Percentiles rank a stretch among this genome's conserved stretches.
Conservation (phyloP, 148 eudicot genomes). For the Rheum nobile region DNA sequence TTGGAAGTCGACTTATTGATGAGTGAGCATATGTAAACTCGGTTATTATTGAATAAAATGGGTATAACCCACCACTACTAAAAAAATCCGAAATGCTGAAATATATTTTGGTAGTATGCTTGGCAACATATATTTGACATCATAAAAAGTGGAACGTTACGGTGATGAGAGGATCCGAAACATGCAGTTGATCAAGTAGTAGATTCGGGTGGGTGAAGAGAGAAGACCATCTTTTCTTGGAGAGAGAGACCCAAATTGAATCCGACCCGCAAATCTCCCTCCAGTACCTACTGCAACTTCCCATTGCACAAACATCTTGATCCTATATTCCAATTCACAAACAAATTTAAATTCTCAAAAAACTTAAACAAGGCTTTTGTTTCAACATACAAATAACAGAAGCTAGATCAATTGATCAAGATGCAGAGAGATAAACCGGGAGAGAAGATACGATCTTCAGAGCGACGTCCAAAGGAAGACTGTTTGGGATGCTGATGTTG, state of each 20-base stretch:
- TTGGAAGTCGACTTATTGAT: too few species aligned
- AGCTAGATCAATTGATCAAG: neutral
- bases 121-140: neutral
- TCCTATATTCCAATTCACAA: slow-evolving; percentile 20
- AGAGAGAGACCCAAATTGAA: slow-evolving; percentile 51
- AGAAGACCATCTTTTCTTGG: slow-evolving; percentile 51
- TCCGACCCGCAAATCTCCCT: slow-evolving; percentile 65
- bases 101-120: too few species aligned
- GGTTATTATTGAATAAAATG: too few species aligned
- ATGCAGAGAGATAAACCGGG: slow-evolving; percentile 20
- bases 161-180: neutral
- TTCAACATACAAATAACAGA: neutral
- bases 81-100: too few species aligned
- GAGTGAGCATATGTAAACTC: too few species aligned
- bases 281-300: slow-evolving; percentile 71
- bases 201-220: slow-evolving; percentile 4
- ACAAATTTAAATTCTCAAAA: too few species aligned
- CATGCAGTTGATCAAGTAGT: neutral
- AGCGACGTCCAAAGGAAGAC: slow-evolving; percentile 48
- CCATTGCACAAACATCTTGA: slow-evolving; percentile 58
- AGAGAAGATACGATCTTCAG: slow-evolving; percentile 57
- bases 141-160: neutral
- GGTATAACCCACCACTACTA: too few species aligned
- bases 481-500: slow-evolving; percentile 12
- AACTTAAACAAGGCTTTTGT: neutral